phyloP scores from a whole-genome alignment of 352 stramenopile genomes.

The Aphanomyces astaci region DNA sequence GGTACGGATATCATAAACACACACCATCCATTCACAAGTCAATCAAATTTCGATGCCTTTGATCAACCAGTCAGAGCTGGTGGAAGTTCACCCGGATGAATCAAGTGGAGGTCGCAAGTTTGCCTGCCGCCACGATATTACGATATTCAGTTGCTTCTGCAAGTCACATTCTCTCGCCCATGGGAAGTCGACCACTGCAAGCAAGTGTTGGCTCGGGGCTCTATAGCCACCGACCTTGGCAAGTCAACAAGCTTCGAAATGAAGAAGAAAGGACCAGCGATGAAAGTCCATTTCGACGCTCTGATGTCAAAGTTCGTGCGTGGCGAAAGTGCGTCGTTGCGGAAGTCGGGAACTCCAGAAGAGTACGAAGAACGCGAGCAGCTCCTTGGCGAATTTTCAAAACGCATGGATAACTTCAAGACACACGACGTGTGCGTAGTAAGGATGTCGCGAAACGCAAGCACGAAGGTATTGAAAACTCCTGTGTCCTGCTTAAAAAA shows the following conservation, averaged over 20 bases:
- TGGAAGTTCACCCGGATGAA: background rate
- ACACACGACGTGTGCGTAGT: no score
- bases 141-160: background rate
- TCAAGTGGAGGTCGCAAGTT: background rate
- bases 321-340: background rate
- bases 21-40: background rate
- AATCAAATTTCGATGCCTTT: background rate
- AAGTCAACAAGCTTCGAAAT: background rate
- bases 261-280: no score
- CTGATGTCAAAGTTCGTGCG: background rate
- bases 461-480: no score
- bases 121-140: background rate
- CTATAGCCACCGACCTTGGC: background rate
- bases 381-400: background rate
- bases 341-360: slow-evolving; percentile 3
- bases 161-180: background rate
- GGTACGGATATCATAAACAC: background rate
- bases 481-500: no score
- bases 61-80: background rate
- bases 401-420: background rate
- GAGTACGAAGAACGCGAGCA: slow-evolving; percentile 10
- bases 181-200: background rate
- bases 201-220: background rate
- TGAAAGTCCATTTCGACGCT: background rate
- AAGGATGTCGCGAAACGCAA: no score